phyloP scores from a whole-genome alignment of 805 yeast genomes.

The Teunomyces stri region DNA sequence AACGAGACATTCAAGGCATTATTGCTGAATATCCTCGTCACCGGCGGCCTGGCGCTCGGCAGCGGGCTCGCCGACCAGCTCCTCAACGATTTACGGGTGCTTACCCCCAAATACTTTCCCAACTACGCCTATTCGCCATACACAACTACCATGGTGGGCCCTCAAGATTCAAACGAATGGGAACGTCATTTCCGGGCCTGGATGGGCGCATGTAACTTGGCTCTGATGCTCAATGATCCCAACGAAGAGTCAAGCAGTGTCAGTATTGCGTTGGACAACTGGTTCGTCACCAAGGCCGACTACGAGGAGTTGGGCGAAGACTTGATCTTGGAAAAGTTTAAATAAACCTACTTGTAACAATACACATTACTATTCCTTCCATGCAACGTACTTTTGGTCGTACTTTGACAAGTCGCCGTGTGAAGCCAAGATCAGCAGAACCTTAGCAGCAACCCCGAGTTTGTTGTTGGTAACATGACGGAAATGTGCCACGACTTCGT shows the following conservation, averaged over 20 bases:
- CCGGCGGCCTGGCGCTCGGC: conserved; percentile 59
- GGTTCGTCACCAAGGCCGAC: conserved; percentile 62
- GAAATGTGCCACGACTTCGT: conserved; percentile 68
- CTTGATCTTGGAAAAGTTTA: conserved; percentile 34
- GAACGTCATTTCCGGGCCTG: conserved; percentile 63
- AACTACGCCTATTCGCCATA: conserved; percentile 35
- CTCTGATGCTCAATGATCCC: conserved; percentile 55
- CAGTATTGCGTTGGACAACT: conserved; percentile 41
- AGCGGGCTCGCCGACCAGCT: conserved; percentile 57
- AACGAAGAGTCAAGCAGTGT: conserved; percentile 23
- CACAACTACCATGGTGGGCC: conserved; percentile 30
- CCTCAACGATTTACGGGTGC: conserved; percentile 51
- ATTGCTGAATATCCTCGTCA: conserved; percentile 48
- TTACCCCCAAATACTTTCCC: conserved; percentile 46
- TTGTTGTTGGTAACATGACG: conserved; percentile 46
- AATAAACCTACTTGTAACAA: conserved; percentile 11
- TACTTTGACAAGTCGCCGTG: conserved; percentile 46
- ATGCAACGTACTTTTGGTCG: conserved; percentile 41
- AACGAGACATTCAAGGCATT: conserved; percentile 39
- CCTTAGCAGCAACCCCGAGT: conserved; percentile 60
- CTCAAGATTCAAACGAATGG: conserved; percentile 34
- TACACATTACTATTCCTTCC: conserved; percentile 22
- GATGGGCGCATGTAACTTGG: conserved; percentile 73
- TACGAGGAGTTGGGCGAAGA: conserved; percentile 62
- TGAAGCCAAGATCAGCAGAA: conserved; percentile 56